Base-by-base conservation (phyloP, 768 basidiomycete species). In the Rubroboletus pulcherrimus region DNA sequence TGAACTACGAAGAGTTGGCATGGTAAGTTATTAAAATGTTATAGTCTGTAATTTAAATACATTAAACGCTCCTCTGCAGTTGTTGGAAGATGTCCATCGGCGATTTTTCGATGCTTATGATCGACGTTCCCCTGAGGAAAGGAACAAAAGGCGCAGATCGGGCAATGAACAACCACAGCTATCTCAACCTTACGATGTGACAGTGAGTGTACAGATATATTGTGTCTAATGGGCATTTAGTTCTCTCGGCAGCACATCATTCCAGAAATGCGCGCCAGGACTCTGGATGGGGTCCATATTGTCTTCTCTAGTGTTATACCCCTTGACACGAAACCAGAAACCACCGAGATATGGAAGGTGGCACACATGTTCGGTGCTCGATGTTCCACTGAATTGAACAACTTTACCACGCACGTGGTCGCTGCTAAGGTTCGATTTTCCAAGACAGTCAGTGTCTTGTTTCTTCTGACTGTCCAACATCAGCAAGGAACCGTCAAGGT, bases 261-360 rank as follows among this genome's bases (percentile, higher is more conserved):
- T 49, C 91, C 92, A 14, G 75, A 77, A 51, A 79, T 96, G 71
- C 87, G 96, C 51, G 67, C 77, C 24, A 80, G 83, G 62, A 87
- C 91, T 0, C 78, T 98, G n/a, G 78, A 80, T 35, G 91, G 89
- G 30, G 80, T 87, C 30, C 84, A 89, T 65, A 81, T 99, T 33
- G 78, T 96, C 35, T 98, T 99, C 73, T 98, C 96, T 1, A 92
- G 94, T 54, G 85, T 99, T 39, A 94, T 98, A 53, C 94, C 96
- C 5, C 81, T 95, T n/a, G 88, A 93, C 63, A 86, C 84, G 4
- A 77, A 74, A 53, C 89, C 92, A 37, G 87, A 93, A 69, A 77
- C 78, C 46, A 90, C 82, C 49, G 92, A 93, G 63, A 83, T 93
- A 48, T 96, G 93, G 93, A 79, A 82, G 61, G 78, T 87, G 68